Evolutionary conservation across 495 filamentous ascomycete species (phyloP).

Genomic region (Hyaloscypha bicolor): DNA sequence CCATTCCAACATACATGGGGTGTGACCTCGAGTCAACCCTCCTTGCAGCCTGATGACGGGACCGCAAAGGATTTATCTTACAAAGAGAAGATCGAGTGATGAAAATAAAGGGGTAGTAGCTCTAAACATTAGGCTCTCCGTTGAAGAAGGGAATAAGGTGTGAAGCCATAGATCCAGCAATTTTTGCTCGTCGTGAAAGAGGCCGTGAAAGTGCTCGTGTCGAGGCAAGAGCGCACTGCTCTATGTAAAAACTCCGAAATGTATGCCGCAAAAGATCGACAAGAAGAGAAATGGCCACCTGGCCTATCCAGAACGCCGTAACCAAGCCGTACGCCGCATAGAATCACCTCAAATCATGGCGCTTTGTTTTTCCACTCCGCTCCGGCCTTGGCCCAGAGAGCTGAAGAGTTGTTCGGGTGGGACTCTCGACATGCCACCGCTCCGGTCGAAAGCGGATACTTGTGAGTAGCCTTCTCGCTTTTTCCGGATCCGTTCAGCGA

Average conservation of each 20-base stretch:
- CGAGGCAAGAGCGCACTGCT: conserved; percentile 18
- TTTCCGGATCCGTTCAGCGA: conserved; percentile 82
- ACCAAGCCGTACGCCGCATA: conserved; percentile 20
- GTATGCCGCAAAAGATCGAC: conserved; percentile 32
- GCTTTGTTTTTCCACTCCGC: conserved; percentile 27
- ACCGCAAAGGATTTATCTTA: conserved; percentile 31
- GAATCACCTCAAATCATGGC: conserved; percentile 28
- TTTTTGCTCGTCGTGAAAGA: conserved; percentile 23
- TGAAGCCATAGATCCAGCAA: conserved; percentile 25
- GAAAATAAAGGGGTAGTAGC: conserved; percentile 29
- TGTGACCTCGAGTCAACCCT: background rate
- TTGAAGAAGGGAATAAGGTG: conserved; percentile 14
- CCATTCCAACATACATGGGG: conserved; percentile 19
- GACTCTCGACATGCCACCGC: conserved; percentile 41
- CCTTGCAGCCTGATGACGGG: conserved; percentile 28
- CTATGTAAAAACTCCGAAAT: conserved; percentile 20
- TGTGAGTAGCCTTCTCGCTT: conserved; percentile 84
- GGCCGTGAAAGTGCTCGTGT: conserved; percentile 25
- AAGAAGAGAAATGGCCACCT: conserved; percentile 20
- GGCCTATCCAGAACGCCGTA: conserved; percentile 35
- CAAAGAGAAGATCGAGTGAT: conserved; percentile 29
- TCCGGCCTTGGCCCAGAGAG: conserved; percentile 31
- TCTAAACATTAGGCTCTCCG: conserved; percentile 34
- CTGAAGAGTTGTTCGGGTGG: conserved; percentile 32
- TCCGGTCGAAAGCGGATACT: conserved; percentile 68